These are phyloP conservation scores for Pseudocercospora fuligena DNA, from an alignment of 2,329 filamentous ascomycete genomes.

Conservation along the genomic window DNA sequence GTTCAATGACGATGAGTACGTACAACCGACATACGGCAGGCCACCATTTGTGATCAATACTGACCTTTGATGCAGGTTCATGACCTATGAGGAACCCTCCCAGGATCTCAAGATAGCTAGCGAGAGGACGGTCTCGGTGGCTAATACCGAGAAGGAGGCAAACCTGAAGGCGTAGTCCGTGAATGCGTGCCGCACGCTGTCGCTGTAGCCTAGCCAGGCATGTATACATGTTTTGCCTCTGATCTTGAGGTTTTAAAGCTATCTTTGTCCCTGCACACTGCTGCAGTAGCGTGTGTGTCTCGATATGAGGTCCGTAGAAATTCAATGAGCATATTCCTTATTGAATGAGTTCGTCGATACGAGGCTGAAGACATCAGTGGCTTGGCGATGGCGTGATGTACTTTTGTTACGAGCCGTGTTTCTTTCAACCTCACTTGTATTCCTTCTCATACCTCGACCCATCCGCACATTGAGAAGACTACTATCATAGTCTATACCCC, in stretches of 20 bases:
- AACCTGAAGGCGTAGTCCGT: background rate
- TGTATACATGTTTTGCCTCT: background rate
- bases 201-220: background rate
- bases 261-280: too few relatives aligned
- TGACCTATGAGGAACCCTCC: conserved; percentile 9
- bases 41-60: background rate
- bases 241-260: background rate
- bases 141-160: background rate
- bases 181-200: background rate
- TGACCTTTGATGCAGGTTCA: background rate
- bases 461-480: background rate
- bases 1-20: conserved; percentile 41
- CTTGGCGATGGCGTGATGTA: background rate
- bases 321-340: background rate
- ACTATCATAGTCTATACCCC: background rate
- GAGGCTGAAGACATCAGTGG: background rate
- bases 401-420: background rate
- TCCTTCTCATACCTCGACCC: background rate
- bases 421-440: background rate
- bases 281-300: too few relatives aligned
- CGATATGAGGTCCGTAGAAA: too few relatives aligned
- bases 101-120: background rate
- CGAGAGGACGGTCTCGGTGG: background rate
- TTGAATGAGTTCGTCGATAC: background rate
- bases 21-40: background rate